These are phyloP conservation scores for Oryza rufipogon DNA, from an alignment of 176 grass and related monocot genomes.

Conservation along the genomic window DNA sequence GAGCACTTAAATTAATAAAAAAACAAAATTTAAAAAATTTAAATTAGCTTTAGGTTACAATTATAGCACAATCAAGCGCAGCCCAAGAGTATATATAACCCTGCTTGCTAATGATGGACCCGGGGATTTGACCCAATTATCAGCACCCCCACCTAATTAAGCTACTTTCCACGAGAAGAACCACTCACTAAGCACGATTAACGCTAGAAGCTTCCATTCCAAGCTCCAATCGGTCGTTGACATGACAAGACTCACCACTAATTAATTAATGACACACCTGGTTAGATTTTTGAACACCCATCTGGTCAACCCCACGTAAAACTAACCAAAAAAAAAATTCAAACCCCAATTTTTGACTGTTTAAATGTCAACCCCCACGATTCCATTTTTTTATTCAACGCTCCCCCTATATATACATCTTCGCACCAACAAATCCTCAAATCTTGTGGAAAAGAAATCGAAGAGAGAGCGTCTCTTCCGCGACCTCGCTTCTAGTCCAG, in stretches of 20 bases:
- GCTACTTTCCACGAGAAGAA: background rate
- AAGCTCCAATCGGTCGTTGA: conserved; percentile 17
- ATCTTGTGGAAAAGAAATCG: background rate
- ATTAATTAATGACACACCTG: background rate
- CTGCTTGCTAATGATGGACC: background rate
- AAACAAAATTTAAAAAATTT: background rate
- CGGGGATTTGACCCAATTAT: background rate
- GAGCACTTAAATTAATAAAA: background rate
- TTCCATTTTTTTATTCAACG: conserved; percentile 7
- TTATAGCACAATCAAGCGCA: background rate
- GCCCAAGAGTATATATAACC: background rate
- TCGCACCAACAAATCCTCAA: conserved; percentile 13
- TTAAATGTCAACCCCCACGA: conserved; percentile 49
- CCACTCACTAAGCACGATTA: background rate
- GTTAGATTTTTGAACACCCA: conserved; percentile 30
- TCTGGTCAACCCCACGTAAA: conserved; percentile 37
- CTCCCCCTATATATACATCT: conserved; percentile 44
- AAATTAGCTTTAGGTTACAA: background rate
- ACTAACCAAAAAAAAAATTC: conserved; percentile 32
- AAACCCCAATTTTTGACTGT: conserved; percentile 22
- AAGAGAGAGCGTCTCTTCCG: background rate
- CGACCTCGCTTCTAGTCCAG: background rate
- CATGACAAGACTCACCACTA: conserved; percentile 20
- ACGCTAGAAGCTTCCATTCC: conserved; percentile 19
- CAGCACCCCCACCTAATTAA: background rate